Conservation (phyloP, 2,329 filamentous ascomycete species). For the Fusarium oligoseptatum region DNA sequence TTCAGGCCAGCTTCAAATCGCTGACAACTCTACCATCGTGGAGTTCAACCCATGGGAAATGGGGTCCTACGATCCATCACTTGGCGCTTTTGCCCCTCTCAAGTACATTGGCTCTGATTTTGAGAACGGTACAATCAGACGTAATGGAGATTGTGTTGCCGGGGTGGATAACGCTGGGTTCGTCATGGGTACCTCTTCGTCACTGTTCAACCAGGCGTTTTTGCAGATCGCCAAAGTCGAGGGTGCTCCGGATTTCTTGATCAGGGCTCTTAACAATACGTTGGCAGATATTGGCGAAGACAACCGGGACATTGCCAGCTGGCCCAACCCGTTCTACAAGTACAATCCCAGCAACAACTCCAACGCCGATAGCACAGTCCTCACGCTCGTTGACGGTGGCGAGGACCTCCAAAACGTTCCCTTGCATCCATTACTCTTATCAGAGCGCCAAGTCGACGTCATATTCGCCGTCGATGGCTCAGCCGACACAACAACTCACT, state of each 20-base stretch:
- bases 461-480: constrained; percentile 86
- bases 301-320: constrained; percentile 81
- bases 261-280: constrained; percentile 64
- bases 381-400: constrained; percentile 84
- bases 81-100: constrained; percentile 78
- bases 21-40: constrained; percentile 76
- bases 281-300: constrained; percentile 67
- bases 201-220: constrained; percentile 85
- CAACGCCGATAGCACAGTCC: constrained; percentile 63
- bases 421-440: constrained; percentile 81
- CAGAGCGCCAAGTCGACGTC: constrained; percentile 78
- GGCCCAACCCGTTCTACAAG: constrained; percentile 80
- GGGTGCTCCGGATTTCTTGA: constrained; percentile 61
- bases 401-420: constrained; percentile 85
- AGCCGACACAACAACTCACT: constrained; percentile 76
- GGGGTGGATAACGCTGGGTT: constrained; percentile 89
- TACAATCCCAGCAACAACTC: constrained; percentile 72
- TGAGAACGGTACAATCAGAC: constrained; percentile 68
- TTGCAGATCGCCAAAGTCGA: constrained; percentile 63
- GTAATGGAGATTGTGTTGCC: constrained; percentile 72
- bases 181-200: constrained; percentile 87
- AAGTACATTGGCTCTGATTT: constrained; percentile 82
- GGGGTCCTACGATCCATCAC: constrained; percentile 80
- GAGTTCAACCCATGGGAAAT: constrained; percentile 87
- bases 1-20: constrained; percentile 70